These are phyloP conservation scores for Claviceps sp. DNA, from an alignment of 2,329 filamentous ascomycete species.

Conservation along the genomic window DNA sequence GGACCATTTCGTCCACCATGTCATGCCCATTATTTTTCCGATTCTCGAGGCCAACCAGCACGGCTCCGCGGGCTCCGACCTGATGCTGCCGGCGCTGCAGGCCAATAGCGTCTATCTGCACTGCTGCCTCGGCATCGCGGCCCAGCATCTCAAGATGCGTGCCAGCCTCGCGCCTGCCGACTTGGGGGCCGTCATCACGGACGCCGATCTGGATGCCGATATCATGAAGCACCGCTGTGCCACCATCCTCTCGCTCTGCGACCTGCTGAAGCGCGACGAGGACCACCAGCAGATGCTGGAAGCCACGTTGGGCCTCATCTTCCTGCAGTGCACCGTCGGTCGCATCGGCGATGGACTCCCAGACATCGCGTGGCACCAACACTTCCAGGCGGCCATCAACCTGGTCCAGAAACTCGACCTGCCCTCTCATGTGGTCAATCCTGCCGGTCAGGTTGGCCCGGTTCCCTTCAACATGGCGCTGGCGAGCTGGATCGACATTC, in stretches of 20 bases:
- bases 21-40: conserved; percentile 81
- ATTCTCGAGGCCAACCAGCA: conserved; percentile 83
- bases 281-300: conserved; percentile 83
- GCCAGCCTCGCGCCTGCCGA: conserved; percentile 49
- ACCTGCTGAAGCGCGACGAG: conserved; percentile 65
- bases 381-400: conserved; percentile 83
- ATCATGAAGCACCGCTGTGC: conserved; percentile 87
- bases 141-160: conserved; percentile 79
- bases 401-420: conserved; percentile 78
- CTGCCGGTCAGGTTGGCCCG: conserved; percentile 36
- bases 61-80: conserved; percentile 64
- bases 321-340: conserved; percentile 88
- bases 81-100: conserved; percentile 78
- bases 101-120: conserved; percentile 89
- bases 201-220: conserved; percentile 71
- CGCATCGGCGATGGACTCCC: conserved; percentile 71
- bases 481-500: conserved; percentile 91
- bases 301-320: conserved; percentile 86
- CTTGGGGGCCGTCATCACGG: conserved; percentile 41
- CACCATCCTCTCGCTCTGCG: conserved; percentile 74
- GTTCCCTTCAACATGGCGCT: conserved; percentile 92
- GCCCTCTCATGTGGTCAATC: conserved; percentile 50
- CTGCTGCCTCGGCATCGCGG: conserved; percentile 87
- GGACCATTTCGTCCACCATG: conserved; percentile 81
- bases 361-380: conserved; percentile 93